These are phyloP conservation scores for Globisporangium apiculatum DNA, from an alignment of 352 stramenopile species.

Conservation along the genomic window DNA sequence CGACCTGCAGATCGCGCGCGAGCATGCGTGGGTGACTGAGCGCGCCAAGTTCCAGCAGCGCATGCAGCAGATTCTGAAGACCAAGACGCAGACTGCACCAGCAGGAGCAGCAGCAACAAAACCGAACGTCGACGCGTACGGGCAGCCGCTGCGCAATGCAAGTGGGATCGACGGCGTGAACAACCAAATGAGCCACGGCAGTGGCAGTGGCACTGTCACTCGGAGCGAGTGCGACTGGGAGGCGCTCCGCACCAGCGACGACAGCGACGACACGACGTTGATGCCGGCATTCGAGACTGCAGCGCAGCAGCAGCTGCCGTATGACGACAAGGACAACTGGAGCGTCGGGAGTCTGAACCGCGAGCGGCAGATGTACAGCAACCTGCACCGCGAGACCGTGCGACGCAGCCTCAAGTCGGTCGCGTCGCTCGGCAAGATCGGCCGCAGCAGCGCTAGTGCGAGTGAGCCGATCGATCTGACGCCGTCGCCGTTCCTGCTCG, in stretches of 20 bases:
- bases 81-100: constrained; percentile 22
- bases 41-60: constrained; percentile 57
- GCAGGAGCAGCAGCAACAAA: constrained; percentile 7
- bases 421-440: constrained; percentile 6
- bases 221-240: constrained; percentile 3
- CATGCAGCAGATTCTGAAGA: constrained; percentile 66
- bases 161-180: neutral
- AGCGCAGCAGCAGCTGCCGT: constrained; percentile 36
- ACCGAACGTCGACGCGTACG: constrained; percentile 1
- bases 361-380: constrained; percentile 65
- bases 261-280: constrained; percentile 10
- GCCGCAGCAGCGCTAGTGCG: constrained; percentile 2
- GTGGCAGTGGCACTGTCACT: constrained; percentile 12
- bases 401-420: constrained; percentile 42
- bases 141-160: neutral
- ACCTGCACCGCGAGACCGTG: constrained; percentile 64
- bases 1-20: constrained; percentile 55
- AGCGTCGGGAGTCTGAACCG: constrained; percentile 64
- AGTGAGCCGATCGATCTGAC: constrained; percentile 39
- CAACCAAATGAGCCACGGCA: neutral
- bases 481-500: constrained; percentile 59
- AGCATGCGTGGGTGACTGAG: constrained; percentile 59
- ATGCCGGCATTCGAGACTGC: constrained; percentile 27
- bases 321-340: constrained; percentile 80
- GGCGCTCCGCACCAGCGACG: neutral